Evolutionary conservation across 2,329 filamentous ascomycete genomes (phyloP), one percentile per base, ranked within the genome.

Genomic region (Endoconidiophora laricicola): DNA sequence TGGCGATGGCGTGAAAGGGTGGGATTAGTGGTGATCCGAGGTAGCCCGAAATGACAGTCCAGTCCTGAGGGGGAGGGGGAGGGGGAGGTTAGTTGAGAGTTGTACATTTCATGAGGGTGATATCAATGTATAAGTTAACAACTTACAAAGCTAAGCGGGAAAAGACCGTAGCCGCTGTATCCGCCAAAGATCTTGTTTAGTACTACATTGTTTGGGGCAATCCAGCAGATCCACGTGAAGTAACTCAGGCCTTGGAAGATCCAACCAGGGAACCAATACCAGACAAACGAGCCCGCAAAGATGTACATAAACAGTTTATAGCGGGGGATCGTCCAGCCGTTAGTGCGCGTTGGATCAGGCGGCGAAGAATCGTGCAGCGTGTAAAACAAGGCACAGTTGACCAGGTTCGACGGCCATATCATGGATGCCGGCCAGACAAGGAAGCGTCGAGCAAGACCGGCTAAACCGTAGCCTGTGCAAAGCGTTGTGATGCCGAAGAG

Each of bases 151-250:
- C 78, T 80, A 12, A 81, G 69, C 9, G 78, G 78, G 23, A 82
- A 66, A 10, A 83, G 62, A 0, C 73, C 76, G 3, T 82, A 63
- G 0, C 79, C 78, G 4, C 72, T 73, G 49, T 69, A 68, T 4
- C 75, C 76, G 3, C 79, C 79, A 52, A 82, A 82, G 5, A 83
- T 58, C 58, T 82, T 78, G 59, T 83, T 83, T 52, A 82, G 63
- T 12, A 76, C 61, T 2, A 75, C 64, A 54, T 73, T 79, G 33
- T 78, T 67, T 2, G 79, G 79, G 7, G 70, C 71, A 55, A 78
- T 75, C 76, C 78, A 81, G 36, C 72, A 74, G 9, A 72, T 65
- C 62, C 74, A 80, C 24, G 74, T 72, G 58, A 81, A 80, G 33
- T 72, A 70, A 36, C 72, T 76, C 3, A 82, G 64, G 46, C 75